Base-by-base conservation (phyloP, 768 basidiomycete species). In the Hericium rajendrae region DNA sequence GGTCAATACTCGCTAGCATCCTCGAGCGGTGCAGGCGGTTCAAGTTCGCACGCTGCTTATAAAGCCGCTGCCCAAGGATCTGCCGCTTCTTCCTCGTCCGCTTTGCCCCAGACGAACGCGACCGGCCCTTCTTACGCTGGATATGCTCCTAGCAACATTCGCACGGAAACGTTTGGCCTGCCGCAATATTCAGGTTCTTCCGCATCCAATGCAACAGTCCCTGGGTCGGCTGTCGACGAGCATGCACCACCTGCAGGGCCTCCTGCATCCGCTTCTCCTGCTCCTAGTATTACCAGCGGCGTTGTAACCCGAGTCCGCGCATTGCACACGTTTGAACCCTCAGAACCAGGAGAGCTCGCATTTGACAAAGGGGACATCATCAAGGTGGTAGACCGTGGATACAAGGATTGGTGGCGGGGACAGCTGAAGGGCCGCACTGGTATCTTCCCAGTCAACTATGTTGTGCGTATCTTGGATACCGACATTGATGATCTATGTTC, bases 341-440 rank as follows among this genome's bases (percentile, higher is more conserved):
- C 87, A 0, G 91, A 94, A 64, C 79, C 85, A 0, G 94, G 93
- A 11, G 95, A 98, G 68, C 78, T 98, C 1, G 84, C 86, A 1
- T 95, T 98, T 66, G 86, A 91, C 53, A 88, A 87, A 62, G 95
- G 94, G 2, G 94, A 97, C 62, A 76, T 95, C 49, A 93, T 97
- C 75, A 92, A 93, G 66, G 94, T 98, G 13, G 85, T 97, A 22
- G 93, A 97, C 68, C 82, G 92, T 24, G 88, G 86, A 22, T 95
- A 95, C 70, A 88, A 91, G 64, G 93, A 97, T 67, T 98, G 95
- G 95, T 97, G 94, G 92, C 73, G 91, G 22, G 95, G 95, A 0
- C 93, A 97, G 63, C 70, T 94, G 48, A 88, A 84, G 66, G 94
- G 91, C 0, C 75, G 89, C 57, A 92, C 93, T 2, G 93, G 93